phyloP scores from a whole-genome alignment of 495 filamentous ascomycete genomes.

The Chlorociboria aeruginascens region DNA sequence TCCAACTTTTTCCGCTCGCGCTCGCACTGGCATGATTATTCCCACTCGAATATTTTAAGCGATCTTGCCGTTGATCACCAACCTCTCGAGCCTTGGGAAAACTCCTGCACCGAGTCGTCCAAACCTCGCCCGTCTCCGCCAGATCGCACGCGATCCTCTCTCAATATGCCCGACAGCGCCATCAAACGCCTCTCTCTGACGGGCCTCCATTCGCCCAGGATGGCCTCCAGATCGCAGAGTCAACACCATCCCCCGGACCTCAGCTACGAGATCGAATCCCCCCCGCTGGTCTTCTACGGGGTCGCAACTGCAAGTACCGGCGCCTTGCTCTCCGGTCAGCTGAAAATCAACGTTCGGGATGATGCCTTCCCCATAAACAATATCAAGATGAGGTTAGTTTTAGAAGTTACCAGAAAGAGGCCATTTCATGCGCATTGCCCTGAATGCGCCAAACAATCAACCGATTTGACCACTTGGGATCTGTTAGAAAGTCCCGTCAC shows the following conservation, averaged over 20 bases:
- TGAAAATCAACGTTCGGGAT: constrained; percentile 60
- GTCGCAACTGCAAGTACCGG: constrained; percentile 64
- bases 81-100: constrained; percentile 7
- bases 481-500: constrained; percentile 57
- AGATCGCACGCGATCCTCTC: constrained; percentile 14
- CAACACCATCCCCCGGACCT: constrained; percentile 39
- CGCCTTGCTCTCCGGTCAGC: constrained; percentile 75
- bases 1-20: constrained; percentile 32
- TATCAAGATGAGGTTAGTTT: constrained; percentile 56
- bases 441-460: constrained; percentile 57
- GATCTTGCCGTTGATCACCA: constrained; percentile 11
- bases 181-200: constrained; percentile 35
- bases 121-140: constrained; percentile 10
- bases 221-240: constrained; percentile 21
- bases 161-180: constrained; percentile 22
- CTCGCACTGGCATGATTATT: too few relatives aligned
- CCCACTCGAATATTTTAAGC: constrained; percentile 23
- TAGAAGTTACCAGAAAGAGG: constrained; percentile 58
- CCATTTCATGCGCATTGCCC: constrained; percentile 67
- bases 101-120: constrained; percentile 8
- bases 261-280: constrained; percentile 75
- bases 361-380: constrained; percentile 50
- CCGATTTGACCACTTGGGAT: constrained; percentile 65
- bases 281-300: constrained; percentile 78
- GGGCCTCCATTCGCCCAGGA: constrained; percentile 31